Evolutionary conservation across 495 filamentous ascomycete species (phyloP).

Genomic region (Parathielavia appendiculata): DNA sequence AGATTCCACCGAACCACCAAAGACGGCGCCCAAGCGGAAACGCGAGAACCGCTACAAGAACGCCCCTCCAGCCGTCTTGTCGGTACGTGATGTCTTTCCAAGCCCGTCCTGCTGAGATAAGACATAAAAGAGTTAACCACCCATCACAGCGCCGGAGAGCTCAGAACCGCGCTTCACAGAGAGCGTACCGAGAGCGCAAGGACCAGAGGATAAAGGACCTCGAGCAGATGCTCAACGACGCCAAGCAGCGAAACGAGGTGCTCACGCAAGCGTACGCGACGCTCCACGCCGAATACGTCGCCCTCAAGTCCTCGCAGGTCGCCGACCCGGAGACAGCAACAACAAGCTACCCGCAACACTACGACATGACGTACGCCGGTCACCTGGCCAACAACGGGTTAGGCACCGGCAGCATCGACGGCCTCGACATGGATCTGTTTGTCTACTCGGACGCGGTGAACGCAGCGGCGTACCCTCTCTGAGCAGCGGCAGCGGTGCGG

Average conservation of each 20-base stretch:
- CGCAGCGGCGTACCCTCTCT: background rate
- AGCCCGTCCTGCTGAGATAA: background rate
- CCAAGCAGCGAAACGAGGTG: slow-evolving; percentile 42
- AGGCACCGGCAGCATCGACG: background rate
- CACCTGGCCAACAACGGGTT: background rate
- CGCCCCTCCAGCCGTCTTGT: slow-evolving; percentile 44
- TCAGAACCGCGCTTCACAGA: slow-evolving; percentile 59
- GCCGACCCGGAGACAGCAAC: slow-evolving; percentile 21
- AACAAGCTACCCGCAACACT: too few species aligned
- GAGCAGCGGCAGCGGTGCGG: background rate
- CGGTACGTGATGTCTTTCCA: slow-evolving; percentile 32
- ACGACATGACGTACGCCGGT: background rate
- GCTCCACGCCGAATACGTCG: slow-evolving; percentile 40
- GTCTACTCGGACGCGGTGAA: background rate
- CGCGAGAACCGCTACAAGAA: slow-evolving; percentile 49
- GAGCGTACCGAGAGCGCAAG: slow-evolving; percentile 80
- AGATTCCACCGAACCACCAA: slow-evolving; percentile 26
- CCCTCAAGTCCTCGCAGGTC: slow-evolving; percentile 32
- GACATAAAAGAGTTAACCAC: slow-evolving; percentile 21
- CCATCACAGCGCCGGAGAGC: slow-evolving; percentile 47
- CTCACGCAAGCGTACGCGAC: slow-evolving; percentile 39
- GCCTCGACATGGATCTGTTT: background rate
- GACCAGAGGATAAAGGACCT: slow-evolving; percentile 77
- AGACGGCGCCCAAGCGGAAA: slow-evolving; percentile 42
- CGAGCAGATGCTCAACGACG: slow-evolving; percentile 63